These are phyloP conservation scores for Aspergillus conjunctus DNA, from an alignment of 495 filamentous ascomycete genomes.

Conservation along the genomic window DNA sequence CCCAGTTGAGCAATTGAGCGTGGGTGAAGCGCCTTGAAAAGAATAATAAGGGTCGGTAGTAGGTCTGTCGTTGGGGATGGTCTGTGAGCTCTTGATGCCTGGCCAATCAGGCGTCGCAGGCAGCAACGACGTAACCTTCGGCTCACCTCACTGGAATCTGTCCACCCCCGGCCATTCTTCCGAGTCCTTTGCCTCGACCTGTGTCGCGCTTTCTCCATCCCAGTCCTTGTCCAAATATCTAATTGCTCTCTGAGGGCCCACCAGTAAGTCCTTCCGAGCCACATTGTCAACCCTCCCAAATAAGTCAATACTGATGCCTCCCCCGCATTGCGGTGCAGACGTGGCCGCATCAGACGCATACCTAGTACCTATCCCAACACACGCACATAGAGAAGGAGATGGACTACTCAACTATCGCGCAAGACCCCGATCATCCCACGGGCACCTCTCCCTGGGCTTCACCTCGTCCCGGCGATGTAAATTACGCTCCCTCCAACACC, in stretches of 20 bases:
- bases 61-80: background rate
- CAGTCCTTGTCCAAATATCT: slow-evolving; percentile 5
- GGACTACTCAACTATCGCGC: slow-evolving; percentile 81
- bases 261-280: slow-evolving; percentile 14
- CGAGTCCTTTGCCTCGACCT: background rate
- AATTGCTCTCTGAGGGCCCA: slow-evolving; percentile 3
- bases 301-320: slow-evolving; percentile 13
- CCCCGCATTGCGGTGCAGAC: slow-evolving; percentile 24
- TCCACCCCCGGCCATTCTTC: slow-evolving; percentile 11
- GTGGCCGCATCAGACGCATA: slow-evolving; percentile 27
- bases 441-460: slow-evolving; percentile 82
- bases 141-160: slow-evolving; percentile 9
- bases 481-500: slow-evolving; percentile 51
- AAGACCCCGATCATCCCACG: slow-evolving; percentile 70
- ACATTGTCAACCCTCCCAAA: background rate
- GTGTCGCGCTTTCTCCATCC: slow-evolving; percentile 9
- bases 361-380: slow-evolving; percentile 23
- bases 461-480: slow-evolving; percentile 62
- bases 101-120: slow-evolving; percentile 27
- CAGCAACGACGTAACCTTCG: slow-evolving; percentile 32
- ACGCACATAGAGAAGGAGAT: slow-evolving; percentile 46
- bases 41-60: background rate
- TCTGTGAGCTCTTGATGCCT: slow-evolving; percentile 23
- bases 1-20: slow-evolving; percentile 13
- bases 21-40: background rate